phyloP scores from a whole-genome alignment of 179 eudicot species.

The Beta macrorhiza region DNA sequence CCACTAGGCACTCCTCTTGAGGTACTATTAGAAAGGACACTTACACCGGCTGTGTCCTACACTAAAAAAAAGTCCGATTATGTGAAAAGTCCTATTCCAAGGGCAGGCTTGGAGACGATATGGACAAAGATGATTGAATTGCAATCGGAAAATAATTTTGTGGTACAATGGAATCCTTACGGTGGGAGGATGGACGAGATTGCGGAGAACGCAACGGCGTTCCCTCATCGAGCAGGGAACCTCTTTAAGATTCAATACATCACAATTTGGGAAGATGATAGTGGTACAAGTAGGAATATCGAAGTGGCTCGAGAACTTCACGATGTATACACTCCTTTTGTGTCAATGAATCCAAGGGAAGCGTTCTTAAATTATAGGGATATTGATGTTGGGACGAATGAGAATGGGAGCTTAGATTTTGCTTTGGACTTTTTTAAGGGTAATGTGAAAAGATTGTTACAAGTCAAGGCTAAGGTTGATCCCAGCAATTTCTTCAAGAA shows the following conservation, averaged over 20 bases:
- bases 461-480: slow-evolving; percentile 41
- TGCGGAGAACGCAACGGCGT: slow-evolving; percentile 32
- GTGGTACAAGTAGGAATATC: slow-evolving; percentile 7
- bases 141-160: not conserved
- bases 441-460: slow-evolving; percentile 30
- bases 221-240: slow-evolving; percentile 40
- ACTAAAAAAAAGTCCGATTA: slow-evolving; percentile 38
- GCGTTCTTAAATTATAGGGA: slow-evolving; percentile 48
- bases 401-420: slow-evolving; percentile 17
- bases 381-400: slow-evolving; percentile 34
- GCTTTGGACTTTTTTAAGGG: slow-evolving; percentile 36
- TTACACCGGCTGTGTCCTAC: slow-evolving; percentile 8
- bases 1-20: slow-evolving; percentile 7
- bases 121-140: slow-evolving; percentile 32
- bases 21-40: slow-evolving; percentile 22
- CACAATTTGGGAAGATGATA: slow-evolving; percentile 31
- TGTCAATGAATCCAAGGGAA: slow-evolving; percentile 41
- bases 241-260: slow-evolving; percentile 34
- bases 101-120: slow-evolving; percentile 27
- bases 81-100: slow-evolving; percentile 33
- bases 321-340: slow-evolving; percentile 29
- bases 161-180: slow-evolving; percentile 37
- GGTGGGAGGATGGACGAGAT: slow-evolving; percentile 49
- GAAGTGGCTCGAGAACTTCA: slow-evolving; percentile 21
- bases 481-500: slow-evolving; percentile 37